Evolutionary conservation across 208 protist species (phyloP), one percentile per base, ranked within the genome.

Genomic region (Endotrypanum monterogeii): DNA sequence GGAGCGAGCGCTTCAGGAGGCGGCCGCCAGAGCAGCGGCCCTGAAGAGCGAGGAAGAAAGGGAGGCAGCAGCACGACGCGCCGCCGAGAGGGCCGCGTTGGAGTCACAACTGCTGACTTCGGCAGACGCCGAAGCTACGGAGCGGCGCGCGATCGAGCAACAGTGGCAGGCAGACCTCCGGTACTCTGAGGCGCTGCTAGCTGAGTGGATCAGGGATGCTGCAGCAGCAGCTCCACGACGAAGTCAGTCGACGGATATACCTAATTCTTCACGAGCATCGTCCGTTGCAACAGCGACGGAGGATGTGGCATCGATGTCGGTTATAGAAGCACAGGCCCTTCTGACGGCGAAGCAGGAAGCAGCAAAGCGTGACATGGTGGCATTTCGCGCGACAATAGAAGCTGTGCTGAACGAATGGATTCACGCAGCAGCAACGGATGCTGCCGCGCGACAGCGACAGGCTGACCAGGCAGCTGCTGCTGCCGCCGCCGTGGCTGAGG

Each of bases 1-100:
- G 66, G 66, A 70, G 6, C 41, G 18, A n/a, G 25, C 23, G 48
- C 48, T 44, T 54, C 51, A 71, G 67, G 67, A 35, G 51, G 66
- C 41, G 39, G 46, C 62, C 44, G 37, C 62, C 5, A n/a, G 55
- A 39, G 55, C 25, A 60, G 55, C 55, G 6, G 55, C 55, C 11
- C 14, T 28, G 28, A 60, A 60, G 55, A 60, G 25, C 20, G 55
- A 60, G 25, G 25, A 60, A 6, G 28, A 39, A 30, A n/a, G 55
- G 25, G 14, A 23, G 18, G 57, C 57, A 9, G 57, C 57, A 39
- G 57, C 14, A 20, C 57, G 32, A n/a, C 57, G 57, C 39, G 57
- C 32, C 16, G 57, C 57, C 32, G 28, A 48, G 44, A 48, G 44
- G 44, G 44, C 12, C 44, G 44, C 54, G 11, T 7, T 20, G 16